Evolutionary conservation across 2,329 filamentous ascomycete species (phyloP).

Genomic region (Fusarium sp.): DNA sequence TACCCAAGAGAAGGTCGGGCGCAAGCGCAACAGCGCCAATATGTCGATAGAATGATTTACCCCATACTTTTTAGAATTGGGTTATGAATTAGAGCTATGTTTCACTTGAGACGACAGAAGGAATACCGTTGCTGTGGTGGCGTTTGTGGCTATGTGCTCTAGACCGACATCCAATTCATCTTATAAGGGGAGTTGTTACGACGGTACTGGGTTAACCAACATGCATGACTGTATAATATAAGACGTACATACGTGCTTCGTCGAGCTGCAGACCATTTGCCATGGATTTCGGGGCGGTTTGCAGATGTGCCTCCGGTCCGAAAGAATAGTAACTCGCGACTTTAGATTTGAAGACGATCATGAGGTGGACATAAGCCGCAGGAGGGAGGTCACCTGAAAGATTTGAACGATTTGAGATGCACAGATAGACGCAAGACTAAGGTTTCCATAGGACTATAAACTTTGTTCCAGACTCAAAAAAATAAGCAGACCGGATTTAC

Average conservation of each 20-base stretch:
- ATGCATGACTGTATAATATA: not conserved
- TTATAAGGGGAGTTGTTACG: not conserved
- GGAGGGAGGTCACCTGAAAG: not conserved
- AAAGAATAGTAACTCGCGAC: not conserved
- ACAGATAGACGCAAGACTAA: not conserved
- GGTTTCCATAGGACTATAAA: not conserved
- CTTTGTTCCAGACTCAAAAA: not conserved
- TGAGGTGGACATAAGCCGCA: not conserved
- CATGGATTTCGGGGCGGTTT: too few species aligned
- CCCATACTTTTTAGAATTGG: conserved; percentile 14
- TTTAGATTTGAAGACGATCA: not conserved
- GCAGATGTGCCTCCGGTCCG: not conserved
- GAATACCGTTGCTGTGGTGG: conserved; percentile 1
- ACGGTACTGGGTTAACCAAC: conserved; percentile 23
- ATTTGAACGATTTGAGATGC: not conserved
- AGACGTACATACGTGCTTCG: not conserved
- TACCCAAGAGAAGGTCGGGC: conserved; percentile 34
- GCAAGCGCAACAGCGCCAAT: conserved; percentile 17
- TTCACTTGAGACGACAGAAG: conserved; percentile 1
- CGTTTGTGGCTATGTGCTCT: conserved; percentile 11
- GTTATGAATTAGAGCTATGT: conserved; percentile 18
- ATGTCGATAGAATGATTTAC: conserved; percentile 4
- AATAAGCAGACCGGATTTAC: not conserved
- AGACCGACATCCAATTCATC: conserved; percentile 4
- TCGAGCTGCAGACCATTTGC: not conserved